Evolutionary conservation across 768 basidiomycete species (phyloP), one percentile per base, ranked within the genome.

Genomic region (Candolleomyces eurysporus): DNA sequence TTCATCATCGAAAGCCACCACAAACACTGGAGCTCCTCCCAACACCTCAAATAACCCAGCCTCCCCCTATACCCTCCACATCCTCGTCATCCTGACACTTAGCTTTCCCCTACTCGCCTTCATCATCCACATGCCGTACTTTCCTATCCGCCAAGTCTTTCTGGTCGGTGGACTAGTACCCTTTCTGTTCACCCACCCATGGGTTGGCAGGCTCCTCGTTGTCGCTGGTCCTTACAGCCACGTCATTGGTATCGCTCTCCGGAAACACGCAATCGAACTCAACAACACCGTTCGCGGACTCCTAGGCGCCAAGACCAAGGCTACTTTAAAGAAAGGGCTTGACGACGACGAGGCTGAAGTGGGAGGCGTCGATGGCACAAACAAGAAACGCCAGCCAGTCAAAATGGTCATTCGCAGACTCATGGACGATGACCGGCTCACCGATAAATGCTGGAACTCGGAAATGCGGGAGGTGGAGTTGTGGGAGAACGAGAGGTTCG

Each of bases 401-500:
- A 65, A 65, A 61, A 74, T 67, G 54, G 58, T 72, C 16, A 42
- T 75, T 17, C 76, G 77, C 59, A 76, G 80, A 5, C 48, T 86
- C 1, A 66, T 86, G 21, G 89, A 93, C 65, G 77, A 94, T 63
- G 88, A 92, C 63, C 77, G 75, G 11, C 79, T 94, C 3, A 76
- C 79, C 6, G 88, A 92, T 67, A 72, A 68, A 31, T 84, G 83
- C 48, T 92, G 90, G 90, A 76, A 73, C 0, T 77, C 86, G 2
- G 84, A 88, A 68, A 79, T 87, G 74, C 71, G 83, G 6, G 82
- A 86, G 39, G 89, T 93, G 16, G 89, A 91, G 71, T 69, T 93
- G 22, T 93, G 84, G 78, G 92, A 94, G 77, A 94, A 92, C 72
- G 90, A 93, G 69, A 79, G 92, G 17, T 87, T 82, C 75, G 69